These are phyloP conservation scores for Zopfia rhizophila DNA, from an alignment of 2,329 filamentous ascomycete genomes.

Conservation along the genomic window DNA sequence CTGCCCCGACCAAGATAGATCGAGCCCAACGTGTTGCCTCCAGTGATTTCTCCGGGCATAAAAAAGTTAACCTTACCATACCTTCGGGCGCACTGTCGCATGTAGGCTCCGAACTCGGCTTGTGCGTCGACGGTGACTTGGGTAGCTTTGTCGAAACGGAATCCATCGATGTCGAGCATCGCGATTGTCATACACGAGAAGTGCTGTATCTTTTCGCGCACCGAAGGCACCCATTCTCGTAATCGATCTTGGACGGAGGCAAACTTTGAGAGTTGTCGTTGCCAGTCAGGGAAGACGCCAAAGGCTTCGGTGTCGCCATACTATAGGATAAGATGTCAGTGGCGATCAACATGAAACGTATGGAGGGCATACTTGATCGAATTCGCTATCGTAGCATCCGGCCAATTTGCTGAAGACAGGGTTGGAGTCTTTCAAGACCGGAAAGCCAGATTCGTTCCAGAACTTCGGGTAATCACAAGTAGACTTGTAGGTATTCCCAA, in stretches of 20 bases:
- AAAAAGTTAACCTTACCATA: constrained; percentile 72
- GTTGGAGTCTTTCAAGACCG: constrained; percentile 59
- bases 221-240: constrained; percentile 70
- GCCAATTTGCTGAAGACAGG: constrained; percentile 33
- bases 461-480: constrained; percentile 69
- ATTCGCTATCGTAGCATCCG: constrained; percentile 68
- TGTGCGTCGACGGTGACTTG: constrained; percentile 71
- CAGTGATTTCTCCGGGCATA: constrained; percentile 71
- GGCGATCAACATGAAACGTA: not conserved
- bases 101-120: constrained; percentile 66
- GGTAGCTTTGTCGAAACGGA: constrained; percentile 73
- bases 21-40: constrained; percentile 68
- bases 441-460: constrained; percentile 68
- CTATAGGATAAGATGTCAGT: constrained; percentile 35
- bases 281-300: constrained; percentile 70
- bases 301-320: constrained; percentile 70
- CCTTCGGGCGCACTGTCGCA: constrained; percentile 66
- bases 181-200: constrained; percentile 72
- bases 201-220: constrained; percentile 66
- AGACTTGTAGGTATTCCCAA: constrained; percentile 60
- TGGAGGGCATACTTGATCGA: constrained; percentile 55
- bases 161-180: constrained; percentile 73
- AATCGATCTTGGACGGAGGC: constrained; percentile 74
- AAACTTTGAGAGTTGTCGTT: constrained; percentile 72
- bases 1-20: constrained; percentile 71